Conservation (phyloP, 2,329 filamentous ascomycete species). For the Colletotrichum salicis region DNA sequence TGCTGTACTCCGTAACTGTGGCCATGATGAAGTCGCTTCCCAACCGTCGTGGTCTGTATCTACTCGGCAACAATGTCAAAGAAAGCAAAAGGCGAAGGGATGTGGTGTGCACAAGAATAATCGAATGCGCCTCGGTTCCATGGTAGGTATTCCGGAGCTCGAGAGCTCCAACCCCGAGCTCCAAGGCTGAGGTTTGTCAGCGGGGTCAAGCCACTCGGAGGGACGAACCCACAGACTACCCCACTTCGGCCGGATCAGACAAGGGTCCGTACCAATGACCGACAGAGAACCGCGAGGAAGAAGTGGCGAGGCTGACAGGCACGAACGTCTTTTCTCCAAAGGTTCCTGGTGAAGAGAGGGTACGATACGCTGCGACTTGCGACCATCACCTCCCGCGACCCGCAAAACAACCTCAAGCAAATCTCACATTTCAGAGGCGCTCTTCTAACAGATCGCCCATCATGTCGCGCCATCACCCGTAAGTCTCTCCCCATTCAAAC, state of each 20-base stretch:
- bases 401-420: conserved; percentile 15
- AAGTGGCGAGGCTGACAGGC: conserved; percentile 59
- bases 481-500: conserved; percentile 48
- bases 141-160: conserved; percentile 1
- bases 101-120: neutral
- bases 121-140: neutral
- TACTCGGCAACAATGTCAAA: neutral
- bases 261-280: conserved; percentile 22
- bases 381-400: neutral
- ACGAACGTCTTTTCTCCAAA: conserved; percentile 1
- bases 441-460: conserved; percentile 39
- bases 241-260: conserved; percentile 21
- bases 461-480: conserved; percentile 97
- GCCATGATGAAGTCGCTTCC: conserved; percentile 16
- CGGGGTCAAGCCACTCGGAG: conserved; percentile 22
- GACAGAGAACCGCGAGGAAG: conserved; percentile 31
- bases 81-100: neutral
- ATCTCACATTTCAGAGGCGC: conserved; percentile 11
- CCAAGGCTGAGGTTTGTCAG: conserved; percentile 36
- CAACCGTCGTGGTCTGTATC: too few relatives aligned
- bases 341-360: neutral
- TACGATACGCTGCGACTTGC: conserved; percentile 3
- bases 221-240: neutral
- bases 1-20: conserved; percentile 18
- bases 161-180: conserved; percentile 20